Percentiles rank a stretch among this genome's conserved stretches.
These are phyloP conservation scores for Isoetes engelmannii DNA, from an alignment of 83 land plant species.

Conservation along the genomic window DNA sequence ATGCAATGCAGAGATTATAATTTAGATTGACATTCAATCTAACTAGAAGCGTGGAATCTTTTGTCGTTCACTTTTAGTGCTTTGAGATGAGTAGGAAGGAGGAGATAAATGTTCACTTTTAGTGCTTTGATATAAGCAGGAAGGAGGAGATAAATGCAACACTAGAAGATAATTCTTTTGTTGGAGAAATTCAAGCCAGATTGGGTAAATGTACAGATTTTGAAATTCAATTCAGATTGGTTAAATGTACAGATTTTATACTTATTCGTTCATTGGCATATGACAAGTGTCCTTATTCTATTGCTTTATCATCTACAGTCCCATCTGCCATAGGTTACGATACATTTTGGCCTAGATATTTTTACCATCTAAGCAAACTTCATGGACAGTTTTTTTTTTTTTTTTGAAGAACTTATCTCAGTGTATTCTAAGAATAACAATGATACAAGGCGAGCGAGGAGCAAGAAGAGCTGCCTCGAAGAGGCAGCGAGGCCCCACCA, in stretches of 20 bases:
- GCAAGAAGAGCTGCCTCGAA: no score
- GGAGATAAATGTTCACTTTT: slow-evolving; percentile 41
- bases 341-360: slow-evolving; percentile 74
- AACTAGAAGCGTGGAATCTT: background rate
- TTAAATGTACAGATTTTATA: background rate
- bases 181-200: slow-evolving; percentile 45
- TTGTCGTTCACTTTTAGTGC: background rate
- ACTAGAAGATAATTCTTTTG: slow-evolving; percentile 42
- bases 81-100: slow-evolving; percentile 30
- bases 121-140: slow-evolving; percentile 21
- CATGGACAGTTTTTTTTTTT: no score
- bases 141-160: slow-evolving; percentile 54
- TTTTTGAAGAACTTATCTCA: no score
- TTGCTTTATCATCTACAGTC: slow-evolving; percentile 21
- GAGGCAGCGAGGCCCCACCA: no score
- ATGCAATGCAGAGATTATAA: no score
- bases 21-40: no score
- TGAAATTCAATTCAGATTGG: slow-evolving; percentile 42
- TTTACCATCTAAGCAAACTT: slow-evolving; percentile 65
- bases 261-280: background rate
- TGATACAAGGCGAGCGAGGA: no score
- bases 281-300: background rate
- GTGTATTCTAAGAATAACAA: no score
- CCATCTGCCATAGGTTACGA: slow-evolving; percentile 51
- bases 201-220: slow-evolving; percentile 26